Base-by-base conservation (phyloP, 768 basidiomycete genomes). In the Amanita rubescens region DNA sequence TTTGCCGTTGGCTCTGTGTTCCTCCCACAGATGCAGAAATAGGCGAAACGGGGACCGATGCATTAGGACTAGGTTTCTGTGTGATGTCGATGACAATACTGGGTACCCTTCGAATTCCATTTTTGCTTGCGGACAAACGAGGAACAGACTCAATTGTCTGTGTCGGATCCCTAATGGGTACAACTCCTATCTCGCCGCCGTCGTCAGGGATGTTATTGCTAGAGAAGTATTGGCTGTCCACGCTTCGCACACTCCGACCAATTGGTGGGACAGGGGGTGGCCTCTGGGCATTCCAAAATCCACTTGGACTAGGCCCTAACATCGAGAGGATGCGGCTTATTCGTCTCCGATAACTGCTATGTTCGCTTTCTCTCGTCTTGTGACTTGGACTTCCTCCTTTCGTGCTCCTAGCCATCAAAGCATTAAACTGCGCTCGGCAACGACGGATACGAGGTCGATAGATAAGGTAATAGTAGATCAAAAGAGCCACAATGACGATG, bases 401-500 rank as follows among this genome's bases (percentile, higher is more conserved):
- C 6, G 35, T 1, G 20, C 32, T 52, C 3, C 7, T 38, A 24
- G 51, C 39, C 39, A 25, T 43, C 27, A 43, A 9, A 19, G 27
- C 63, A 46, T 48, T 7, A 46, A 54, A 53, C n/a, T 35, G 6
- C 55, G 17, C 49, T 10, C 58, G 61, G 7, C 65, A 64, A n/a
- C 49, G 49, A 35, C 71, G 69, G 56, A 62, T 59, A 11, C 75
- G 78, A 12, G 80, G 78, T 10, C 81, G 76, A 48, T 75, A 69
- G 49, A 78, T 64, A 47, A 73, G 68, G 54, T 74, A 69, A 57
- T 69, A 78, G 56, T 75, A 73, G 1, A 80, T 61, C 12, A 65
- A 33, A 25, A 71, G 64, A 44, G 68, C 67, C 8, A 76, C 54
- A 3, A 81, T 55, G 25, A 84, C 50, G 59, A 81, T 70, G 24